Base-by-base conservation (phyloP, 139 green algal genomes). In the Chlorella sp. region DNA sequence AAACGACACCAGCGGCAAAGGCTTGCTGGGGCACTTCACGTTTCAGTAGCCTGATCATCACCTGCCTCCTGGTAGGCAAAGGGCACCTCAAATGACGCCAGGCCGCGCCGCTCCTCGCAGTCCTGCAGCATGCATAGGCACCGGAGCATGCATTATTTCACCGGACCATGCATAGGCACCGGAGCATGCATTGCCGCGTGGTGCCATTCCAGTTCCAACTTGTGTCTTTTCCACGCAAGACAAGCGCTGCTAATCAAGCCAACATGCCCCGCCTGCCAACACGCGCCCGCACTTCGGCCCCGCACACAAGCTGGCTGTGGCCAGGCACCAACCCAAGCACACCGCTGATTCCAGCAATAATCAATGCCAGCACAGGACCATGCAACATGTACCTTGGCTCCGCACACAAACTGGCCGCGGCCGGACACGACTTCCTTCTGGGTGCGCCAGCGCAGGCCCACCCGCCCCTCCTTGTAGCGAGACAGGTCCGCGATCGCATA, bases 381-480 rank as follows among this genome's bases (percentile, higher is more conserved):
- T 19, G 9, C 43, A 40, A 28, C 30, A 4, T 86, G 88, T 51
- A 83, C 79, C 58, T 87, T 94, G 5, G 90, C 94, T 1, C 95
- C 96, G 83, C 96, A 98, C 19, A 69, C 76, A 80, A 99, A 98
- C 87, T 99, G 96, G 6, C 96, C 96, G 81, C 95, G 96, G 54
- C 96, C 96, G 2, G 84, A 67, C 0, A 96, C 79, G 19, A 98
- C 94, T 86, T 99, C 96, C 34, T 82, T 80, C 80, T 96, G 81
- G 6, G 90, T 97, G 43, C 96, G 90, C 96, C 96, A 99, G n/a
- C 96, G 88, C 84, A 98, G 80, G 20, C 94, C 94, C 32, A 98
- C 73, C 88, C 95, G 94, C 51, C 87, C 90, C 80, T 98, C 91
- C 85, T 95, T 70, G 77, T 87, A 40, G 32, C 92, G 87, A n/a